Percentiles rank a stretch among this genome's conserved stretches.
These are phyloP conservation scores for Rhodotorula glutinis DNA, from an alignment of 1,284 basidiomycete species.

Conservation along the genomic window DNA sequence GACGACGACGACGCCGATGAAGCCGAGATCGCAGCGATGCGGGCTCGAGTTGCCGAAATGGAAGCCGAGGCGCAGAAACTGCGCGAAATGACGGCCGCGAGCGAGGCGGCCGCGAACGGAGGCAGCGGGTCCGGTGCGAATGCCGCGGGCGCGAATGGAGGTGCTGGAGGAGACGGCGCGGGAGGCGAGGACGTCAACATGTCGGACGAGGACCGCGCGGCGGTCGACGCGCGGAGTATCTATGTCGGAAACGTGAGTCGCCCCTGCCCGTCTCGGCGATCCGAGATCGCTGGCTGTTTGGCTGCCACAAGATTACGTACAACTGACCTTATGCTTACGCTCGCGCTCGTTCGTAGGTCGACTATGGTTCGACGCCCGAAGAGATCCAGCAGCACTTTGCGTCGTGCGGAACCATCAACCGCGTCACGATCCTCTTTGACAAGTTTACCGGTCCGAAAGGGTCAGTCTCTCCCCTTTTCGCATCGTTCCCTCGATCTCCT, in stretches of 20 bases:
- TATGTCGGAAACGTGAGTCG: slow-evolving; percentile 91
- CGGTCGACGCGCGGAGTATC: slow-evolving; percentile 81
- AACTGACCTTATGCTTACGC: too few species aligned
- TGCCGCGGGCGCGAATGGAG: neutral
- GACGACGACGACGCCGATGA: slow-evolving; percentile 29
- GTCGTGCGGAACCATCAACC: slow-evolving; percentile 95
- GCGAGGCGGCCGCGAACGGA: slow-evolving; percentile 42
- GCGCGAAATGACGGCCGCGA: slow-evolving; percentile 68
- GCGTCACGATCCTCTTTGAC: slow-evolving; percentile 98
- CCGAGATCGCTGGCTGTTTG: too few species aligned
- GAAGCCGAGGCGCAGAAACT: slow-evolving; percentile 84
- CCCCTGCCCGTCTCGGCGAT: neutral
- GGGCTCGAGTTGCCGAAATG: slow-evolving; percentile 61
- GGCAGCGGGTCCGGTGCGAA: neutral
- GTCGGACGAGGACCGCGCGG: slow-evolving; percentile 55
- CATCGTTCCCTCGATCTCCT: too few species aligned
- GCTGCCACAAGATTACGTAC: too few species aligned
- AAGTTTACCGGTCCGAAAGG: slow-evolving; percentile 99
- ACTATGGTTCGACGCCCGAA: slow-evolving; percentile 95
- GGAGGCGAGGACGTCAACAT: slow-evolving; percentile 28
- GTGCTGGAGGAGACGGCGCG: neutral
- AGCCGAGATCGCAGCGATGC: slow-evolving; percentile 38
- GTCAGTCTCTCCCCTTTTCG: slow-evolving; percentile 54
- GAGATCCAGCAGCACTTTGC: slow-evolving; percentile 98
- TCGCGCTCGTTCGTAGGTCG: slow-evolving; percentile 62